Conservation (phyloP, 495 filamentous ascomycete species). For the Neurospora discreta region DNA sequence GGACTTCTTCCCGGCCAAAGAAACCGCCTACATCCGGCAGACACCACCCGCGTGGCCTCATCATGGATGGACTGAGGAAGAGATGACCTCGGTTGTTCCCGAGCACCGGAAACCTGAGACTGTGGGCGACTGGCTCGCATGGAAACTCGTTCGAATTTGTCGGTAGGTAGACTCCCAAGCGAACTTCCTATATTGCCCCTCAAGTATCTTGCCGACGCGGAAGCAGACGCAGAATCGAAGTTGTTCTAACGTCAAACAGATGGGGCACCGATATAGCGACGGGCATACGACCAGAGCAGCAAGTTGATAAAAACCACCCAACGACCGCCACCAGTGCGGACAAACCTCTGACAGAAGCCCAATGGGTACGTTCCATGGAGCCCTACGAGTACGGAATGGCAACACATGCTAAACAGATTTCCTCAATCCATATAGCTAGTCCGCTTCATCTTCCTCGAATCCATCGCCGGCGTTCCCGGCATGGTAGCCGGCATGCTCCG, state of each 20-base stretch:
- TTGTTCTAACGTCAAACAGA: slow-evolving; percentile 10
- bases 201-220: neutral
- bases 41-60: slow-evolving; percentile 58
- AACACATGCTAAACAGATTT: slow-evolving; percentile 2
- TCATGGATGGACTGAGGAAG: slow-evolving; percentile 44
- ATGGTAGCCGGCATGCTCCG: slow-evolving; percentile 95
- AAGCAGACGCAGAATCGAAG: neutral
- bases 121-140: slow-evolving; percentile 32
- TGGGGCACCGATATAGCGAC: slow-evolving; percentile 39
- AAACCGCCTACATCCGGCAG: slow-evolving; percentile 33
- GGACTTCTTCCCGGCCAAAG: slow-evolving; percentile 38
- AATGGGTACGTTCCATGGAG: slow-evolving; percentile 27
- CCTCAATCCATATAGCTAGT: slow-evolving; percentile 36
- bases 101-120: slow-evolving; percentile 27
- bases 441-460: slow-evolving; percentile 86
- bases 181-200: neutral
- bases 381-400: neutral
- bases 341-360: slow-evolving; percentile 35
- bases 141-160: slow-evolving; percentile 29
- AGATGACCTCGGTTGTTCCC: slow-evolving; percentile 32
- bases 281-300: slow-evolving; percentile 30
- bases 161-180: slow-evolving; percentile 9
- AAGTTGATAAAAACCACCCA: slow-evolving; percentile 34
- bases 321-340: slow-evolving; percentile 32
- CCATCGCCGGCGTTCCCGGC: slow-evolving; percentile 86